Base-by-base conservation (phyloP, 345 rosid species). In the Cardiospermum halicacabum region DNA sequence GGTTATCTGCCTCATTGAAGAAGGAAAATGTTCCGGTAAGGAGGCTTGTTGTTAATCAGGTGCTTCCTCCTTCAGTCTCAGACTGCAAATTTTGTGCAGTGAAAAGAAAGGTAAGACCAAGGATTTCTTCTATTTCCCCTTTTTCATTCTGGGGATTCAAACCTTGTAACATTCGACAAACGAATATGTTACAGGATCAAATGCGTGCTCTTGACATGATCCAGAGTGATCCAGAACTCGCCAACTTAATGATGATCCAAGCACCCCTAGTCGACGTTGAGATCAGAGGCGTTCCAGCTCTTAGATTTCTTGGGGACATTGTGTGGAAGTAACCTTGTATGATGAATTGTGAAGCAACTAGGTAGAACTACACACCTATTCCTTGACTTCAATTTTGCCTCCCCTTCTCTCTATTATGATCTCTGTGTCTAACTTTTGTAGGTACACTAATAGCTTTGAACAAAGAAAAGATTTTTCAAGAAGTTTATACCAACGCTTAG, bases 51-150 rank as follows among this genome's bases (percentile, higher is more conserved):
- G 91, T 94, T 31, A 94, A 94, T 80, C 99, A 94, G 78, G 72
- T 94, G 77, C 96, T 91, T 62, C 93, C 96, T n/a, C 89, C 92
- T 57, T 81, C 96, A 66, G 75, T 80, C 56, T 84, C 97, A 1
- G 96, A 87, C 80, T 94, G 99, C 91, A 94, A 91, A 69, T 94
- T 94, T 76, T 94, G 99, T 74, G 84, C 90, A 28, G 84, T 91
- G 80, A 94, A 85, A 82, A 87, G 99, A 74, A 94, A 87, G 99
- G 99, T 94, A 84, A 18, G 22, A 47, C 51, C 19, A n/a, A n/a
- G 39, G 39, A 47, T 24, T 58, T 26, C 18, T 18, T 54, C 25
- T 27, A n/a, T 53, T 60, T 30, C 8, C 24, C 34, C 27, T 5
- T 3, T 25, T 19, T 25, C n/a, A 5, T 42, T 21, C 34, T 28